These are phyloP conservation scores for Salix arbutifolia DNA, from an alignment of 345 rosid species.

Conservation along the genomic window DNA sequence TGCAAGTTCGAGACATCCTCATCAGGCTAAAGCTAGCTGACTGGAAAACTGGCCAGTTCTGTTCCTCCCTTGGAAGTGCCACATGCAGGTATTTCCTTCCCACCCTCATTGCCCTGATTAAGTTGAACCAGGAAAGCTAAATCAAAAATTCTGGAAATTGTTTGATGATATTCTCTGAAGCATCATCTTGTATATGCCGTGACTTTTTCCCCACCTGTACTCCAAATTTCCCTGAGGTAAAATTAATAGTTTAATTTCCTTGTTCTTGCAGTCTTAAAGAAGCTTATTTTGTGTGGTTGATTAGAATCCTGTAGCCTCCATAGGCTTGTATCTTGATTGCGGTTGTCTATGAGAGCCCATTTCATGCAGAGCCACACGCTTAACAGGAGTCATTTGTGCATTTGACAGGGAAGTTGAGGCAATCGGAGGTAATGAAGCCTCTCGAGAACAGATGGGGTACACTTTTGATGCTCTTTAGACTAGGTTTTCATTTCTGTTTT, in stretches of 20 bases:
- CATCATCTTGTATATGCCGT: conserved; percentile 38
- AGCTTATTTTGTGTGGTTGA: conserved; percentile 13
- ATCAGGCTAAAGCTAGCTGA: conserved; percentile 53
- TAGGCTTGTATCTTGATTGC: conserved; percentile 68
- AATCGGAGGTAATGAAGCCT: conserved; percentile 64
- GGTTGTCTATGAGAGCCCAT: conserved; percentile 67
- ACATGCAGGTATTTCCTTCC: conserved; percentile 49
- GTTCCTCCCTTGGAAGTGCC: conserved; percentile 57
- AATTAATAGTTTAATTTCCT: background rate
- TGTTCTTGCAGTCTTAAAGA: background rate
- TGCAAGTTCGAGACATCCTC: conserved; percentile 41
- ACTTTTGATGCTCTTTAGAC: conserved; percentile 85
- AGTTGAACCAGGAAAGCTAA: conserved; percentile 54
- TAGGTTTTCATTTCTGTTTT: too few relatives aligned
- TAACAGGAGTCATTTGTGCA: conserved; percentile 65
- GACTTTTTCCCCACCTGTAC: background rate
- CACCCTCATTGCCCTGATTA: conserved; percentile 53
- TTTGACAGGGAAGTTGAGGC: conserved; percentile 80
- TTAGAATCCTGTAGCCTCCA: conserved; percentile 72
- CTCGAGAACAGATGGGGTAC: conserved; percentile 78
- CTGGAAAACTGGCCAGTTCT: conserved; percentile 42
- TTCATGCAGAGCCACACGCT: conserved; percentile 61
- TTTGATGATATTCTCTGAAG: conserved; percentile 60
- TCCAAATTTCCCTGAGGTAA: background rate
- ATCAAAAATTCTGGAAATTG: conserved; percentile 62